These are phyloP conservation scores for Saccharomyces jurei DNA, from an alignment of 805 yeast genomes.

Conservation along the genomic window DNA sequence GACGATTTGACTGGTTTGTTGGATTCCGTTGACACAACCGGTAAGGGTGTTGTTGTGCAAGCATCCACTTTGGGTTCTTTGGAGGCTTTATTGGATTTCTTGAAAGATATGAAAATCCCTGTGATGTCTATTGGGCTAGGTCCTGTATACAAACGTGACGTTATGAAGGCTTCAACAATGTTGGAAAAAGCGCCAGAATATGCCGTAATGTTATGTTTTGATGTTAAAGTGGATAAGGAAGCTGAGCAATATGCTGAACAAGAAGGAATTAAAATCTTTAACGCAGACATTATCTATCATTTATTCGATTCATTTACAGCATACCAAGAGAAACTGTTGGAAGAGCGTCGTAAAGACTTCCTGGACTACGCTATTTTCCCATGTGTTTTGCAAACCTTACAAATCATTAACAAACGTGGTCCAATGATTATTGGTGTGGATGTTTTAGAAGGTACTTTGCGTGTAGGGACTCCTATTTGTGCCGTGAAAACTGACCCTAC, in stretches of 20 bases:
- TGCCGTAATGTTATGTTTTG: constrained; percentile 98
- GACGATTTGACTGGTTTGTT: constrained; percentile 91
- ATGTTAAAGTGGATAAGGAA: constrained; percentile 93
- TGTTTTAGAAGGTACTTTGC: constrained; percentile 81
- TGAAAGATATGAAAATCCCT: constrained; percentile 97
- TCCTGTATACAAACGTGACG: constrained; percentile 96
- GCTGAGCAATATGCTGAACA: constrained; percentile 97
- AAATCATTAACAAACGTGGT: constrained; percentile 94
- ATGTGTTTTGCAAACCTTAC: constrained; percentile 86
- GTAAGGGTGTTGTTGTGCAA: constrained; percentile 96
- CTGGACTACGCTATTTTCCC: constrained; percentile 89
- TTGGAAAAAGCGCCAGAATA: constrained; percentile 89
- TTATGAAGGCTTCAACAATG: constrained; percentile 95
- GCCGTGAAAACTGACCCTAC: constrained; percentile 84
- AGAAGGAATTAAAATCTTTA: constrained; percentile 84
- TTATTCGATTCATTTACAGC: constrained; percentile 90
- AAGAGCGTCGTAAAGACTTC: constrained; percentile 82
- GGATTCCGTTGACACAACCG: constrained; percentile 90
- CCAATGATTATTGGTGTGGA: constrained; percentile 99
- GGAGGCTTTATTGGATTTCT: constrained; percentile 93
- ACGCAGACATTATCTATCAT: constrained; percentile 94
- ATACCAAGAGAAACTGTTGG: constrained; percentile 81
- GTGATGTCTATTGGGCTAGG: constrained; percentile 98
- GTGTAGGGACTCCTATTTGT: constrained; percentile 91
- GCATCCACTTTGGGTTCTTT: constrained; percentile 97